These are phyloP conservation scores for Datura wrightii DNA, from an alignment of 257 asterid genomes.

Conservation along the genomic window DNA sequence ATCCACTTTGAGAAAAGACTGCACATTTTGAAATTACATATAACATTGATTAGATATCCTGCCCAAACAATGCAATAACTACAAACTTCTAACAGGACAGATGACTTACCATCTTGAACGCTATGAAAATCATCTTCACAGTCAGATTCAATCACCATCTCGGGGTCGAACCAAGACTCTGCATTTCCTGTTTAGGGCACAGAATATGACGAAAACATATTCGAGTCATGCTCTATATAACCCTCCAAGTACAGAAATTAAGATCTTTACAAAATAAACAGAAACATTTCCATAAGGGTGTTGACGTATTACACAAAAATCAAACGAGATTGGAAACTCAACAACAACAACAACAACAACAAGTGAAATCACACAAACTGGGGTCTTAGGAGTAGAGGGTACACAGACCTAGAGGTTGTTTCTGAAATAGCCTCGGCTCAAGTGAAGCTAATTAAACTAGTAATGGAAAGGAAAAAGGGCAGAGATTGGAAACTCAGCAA, in stretches of 20 bases:
- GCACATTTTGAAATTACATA: conserved; percentile 38
- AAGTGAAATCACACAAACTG: too few relatives aligned
- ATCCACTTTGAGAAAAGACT: conserved; percentile 80
- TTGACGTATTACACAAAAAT: not conserved
- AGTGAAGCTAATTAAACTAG: too few relatives aligned
- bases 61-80: not conserved
- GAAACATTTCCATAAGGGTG: conserved; percentile 30
- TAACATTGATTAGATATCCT: conserved; percentile 11
- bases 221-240: not conserved
- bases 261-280: conserved; percentile 29
- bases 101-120: conserved; percentile 80
- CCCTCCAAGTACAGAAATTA: not conserved
- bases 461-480: too few relatives aligned
- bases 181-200: conserved; percentile 57
- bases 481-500: too few relatives aligned
- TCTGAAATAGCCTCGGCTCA: too few relatives aligned
- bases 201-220: conserved; percentile 18
- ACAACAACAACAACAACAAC: too few relatives aligned
- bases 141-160: conserved; percentile 65
- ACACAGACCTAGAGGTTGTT: too few relatives aligned
- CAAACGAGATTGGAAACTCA: not conserved
- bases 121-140: conserved; percentile 91
- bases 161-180: conserved; percentile 89
- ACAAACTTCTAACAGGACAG: not conserved
- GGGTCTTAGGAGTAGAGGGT: too few relatives aligned